A percentile compares a stretch with the other conserved stretches of the same genome.
Conservation (phyloP, 805 yeast genomes). For the Wickerhamomyces silvicola region DNA sequence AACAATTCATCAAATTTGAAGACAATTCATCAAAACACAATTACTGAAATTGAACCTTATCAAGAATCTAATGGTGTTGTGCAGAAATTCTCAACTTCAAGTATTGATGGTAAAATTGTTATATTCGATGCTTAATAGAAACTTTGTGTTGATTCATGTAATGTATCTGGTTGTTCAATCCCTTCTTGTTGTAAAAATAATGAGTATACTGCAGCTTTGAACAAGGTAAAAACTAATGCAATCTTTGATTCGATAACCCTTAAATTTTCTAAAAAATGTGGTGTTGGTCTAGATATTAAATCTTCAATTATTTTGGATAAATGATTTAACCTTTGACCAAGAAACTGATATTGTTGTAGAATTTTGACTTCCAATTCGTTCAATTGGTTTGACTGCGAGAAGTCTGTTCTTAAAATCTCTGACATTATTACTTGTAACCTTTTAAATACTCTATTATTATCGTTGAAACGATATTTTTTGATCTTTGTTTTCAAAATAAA, state of each 20-base stretch:
- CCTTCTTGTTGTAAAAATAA: slow-evolving; percentile 47
- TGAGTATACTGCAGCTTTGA: slow-evolving; percentile 67
- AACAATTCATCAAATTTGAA: slow-evolving; percentile 43
- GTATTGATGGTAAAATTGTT: slow-evolving; percentile 89
- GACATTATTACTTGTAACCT: too few relatives aligned
- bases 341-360: slow-evolving; percentile 31
- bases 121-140: slow-evolving; percentile 47
- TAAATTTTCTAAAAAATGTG: slow-evolving; percentile 40
- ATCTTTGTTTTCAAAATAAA: too few relatives aligned
- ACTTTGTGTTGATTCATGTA: slow-evolving; percentile 19
- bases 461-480: too few relatives aligned
- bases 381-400: slow-evolving; percentile 22
- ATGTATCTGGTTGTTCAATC: slow-evolving; percentile 9
- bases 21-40: slow-evolving; percentile 89
- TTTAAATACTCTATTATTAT: too few relatives aligned
- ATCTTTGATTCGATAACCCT: slow-evolving; percentile 57
- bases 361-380: slow-evolving; percentile 29
- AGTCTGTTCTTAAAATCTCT: slow-evolving; percentile 10
- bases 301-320: slow-evolving; percentile 17
- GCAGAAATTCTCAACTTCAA: slow-evolving; percentile 63
- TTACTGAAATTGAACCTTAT: slow-evolving; percentile 56
- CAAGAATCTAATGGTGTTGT: slow-evolving; percentile 38
- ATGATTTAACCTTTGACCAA: slow-evolving; percentile 28
- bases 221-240: slow-evolving; percentile 56
- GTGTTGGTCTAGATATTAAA: slow-evolving; percentile 18